Evolutionary conservation across 2,329 filamentous ascomycete species (phyloP).

Genomic region (Trichoderma koningii): DNA sequence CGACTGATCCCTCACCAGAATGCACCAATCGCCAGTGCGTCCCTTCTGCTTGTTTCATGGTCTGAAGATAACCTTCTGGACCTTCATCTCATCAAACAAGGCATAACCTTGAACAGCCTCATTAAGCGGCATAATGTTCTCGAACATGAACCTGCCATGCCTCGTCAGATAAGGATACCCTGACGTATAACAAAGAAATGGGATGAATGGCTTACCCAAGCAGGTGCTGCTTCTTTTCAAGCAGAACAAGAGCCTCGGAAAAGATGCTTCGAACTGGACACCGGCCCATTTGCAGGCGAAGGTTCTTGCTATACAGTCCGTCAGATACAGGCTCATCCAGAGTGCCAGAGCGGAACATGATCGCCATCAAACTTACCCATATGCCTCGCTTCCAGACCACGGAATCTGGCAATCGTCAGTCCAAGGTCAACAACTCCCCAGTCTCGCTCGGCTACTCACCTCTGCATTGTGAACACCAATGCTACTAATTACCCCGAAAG

Average conservation of each 20-base stretch:
- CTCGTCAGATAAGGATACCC: background rate
- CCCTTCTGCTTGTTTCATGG: conserved; percentile 33
- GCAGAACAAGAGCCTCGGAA: conserved; percentile 61
- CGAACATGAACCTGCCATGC: conserved; percentile 68
- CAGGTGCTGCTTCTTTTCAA: conserved; percentile 65
- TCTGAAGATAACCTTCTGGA: conserved; percentile 72
- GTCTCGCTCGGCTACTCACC: conserved; percentile 45
- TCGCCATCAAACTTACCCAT: conserved; percentile 46
- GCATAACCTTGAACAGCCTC: conserved; percentile 69
- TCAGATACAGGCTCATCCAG: background rate
- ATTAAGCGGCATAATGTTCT: conserved; percentile 70
- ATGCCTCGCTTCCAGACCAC: conserved; percentile 66
- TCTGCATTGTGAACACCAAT: conserved; percentile 76
- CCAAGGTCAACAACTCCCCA: background rate
- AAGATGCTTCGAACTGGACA: conserved; percentile 75
- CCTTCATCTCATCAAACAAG: conserved; percentile 71
- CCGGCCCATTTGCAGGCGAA: conserved; percentile 73
- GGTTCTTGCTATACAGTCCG: conserved; percentile 60
- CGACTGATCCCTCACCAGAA: background rate
- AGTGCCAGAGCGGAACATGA: background rate
- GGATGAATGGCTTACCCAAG: conserved; percentile 48
- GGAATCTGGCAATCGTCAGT: conserved; percentile 53
- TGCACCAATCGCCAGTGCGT: background rate
- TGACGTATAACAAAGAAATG: no score
- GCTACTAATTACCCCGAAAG: conserved; percentile 72